These are phyloP conservation scores for Babesia divergens DNA, from an alignment of 169 alveolate species.

Conservation along the genomic window DNA sequence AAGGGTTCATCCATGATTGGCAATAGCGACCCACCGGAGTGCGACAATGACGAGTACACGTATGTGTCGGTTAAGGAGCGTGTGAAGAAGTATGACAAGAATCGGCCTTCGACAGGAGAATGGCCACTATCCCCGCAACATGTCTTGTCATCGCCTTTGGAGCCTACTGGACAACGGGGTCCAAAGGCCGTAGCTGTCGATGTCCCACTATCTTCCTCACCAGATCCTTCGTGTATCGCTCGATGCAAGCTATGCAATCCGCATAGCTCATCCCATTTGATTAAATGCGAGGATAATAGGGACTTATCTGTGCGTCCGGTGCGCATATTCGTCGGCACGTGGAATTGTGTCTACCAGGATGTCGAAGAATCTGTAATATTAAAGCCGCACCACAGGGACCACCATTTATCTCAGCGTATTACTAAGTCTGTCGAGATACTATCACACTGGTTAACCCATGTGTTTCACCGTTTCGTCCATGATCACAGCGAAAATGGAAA, in stretches of 20 bases:
- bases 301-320: constrained; percentile 46
- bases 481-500: background rate
- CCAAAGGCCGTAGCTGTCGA: background rate
- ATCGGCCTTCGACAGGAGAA: background rate
- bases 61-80: constrained; percentile 14
- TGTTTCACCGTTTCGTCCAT: constrained; percentile 16
- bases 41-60: background rate
- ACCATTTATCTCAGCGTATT: background rate
- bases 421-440: constrained; percentile 4
- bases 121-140: background rate
- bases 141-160: background rate
- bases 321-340: constrained; percentile 74
- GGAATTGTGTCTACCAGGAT: constrained; percentile 74
- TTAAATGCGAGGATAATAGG: constrained; percentile 22
- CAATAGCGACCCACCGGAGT: background rate
- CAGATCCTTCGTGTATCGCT: background rate
- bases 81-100: background rate
- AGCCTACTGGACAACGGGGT: background rate
- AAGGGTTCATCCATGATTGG: background rate
- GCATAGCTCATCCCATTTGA: background rate
- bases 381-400: constrained; percentile 26
- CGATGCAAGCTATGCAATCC: background rate
- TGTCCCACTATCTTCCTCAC: background rate
- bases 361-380: constrained; percentile 20
- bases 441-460: constrained; percentile 10